Evolutionary conservation across 177 flowering plant species (phyloP).

Genomic region (Tripterygium wilfordii): DNA sequence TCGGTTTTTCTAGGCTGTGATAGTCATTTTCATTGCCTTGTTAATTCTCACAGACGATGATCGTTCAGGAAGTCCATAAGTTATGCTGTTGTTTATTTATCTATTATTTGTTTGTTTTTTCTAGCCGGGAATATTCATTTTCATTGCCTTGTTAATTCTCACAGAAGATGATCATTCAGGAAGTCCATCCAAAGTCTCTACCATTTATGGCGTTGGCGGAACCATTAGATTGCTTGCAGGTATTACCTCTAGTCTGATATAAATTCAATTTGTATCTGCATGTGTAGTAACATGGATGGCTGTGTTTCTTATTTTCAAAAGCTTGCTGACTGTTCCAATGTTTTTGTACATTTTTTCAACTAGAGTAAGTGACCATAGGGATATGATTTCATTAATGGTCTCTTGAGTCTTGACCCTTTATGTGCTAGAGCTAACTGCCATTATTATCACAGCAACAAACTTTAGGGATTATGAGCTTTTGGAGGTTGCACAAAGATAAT

Average conservation of each 20-base stretch:
- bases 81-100: too few species aligned
- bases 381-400: too few species aligned
- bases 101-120: too few species aligned
- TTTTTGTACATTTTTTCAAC: too few species aligned
- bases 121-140: too few species aligned
- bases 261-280: background rate
- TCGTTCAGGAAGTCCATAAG: too few species aligned
- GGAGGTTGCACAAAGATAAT: background rate
- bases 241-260: constrained; percentile 12
- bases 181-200: constrained; percentile 44
- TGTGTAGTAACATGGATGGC: background rate
- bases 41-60: constrained; percentile 37
- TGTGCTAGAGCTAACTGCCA: too few species aligned
- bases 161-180: constrained; percentile 45
- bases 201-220: constrained; percentile 82
- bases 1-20: too few species aligned
- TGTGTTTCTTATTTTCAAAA: background rate
- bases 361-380: too few species aligned
- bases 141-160: background rate
- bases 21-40: background rate
- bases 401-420: too few species aligned
- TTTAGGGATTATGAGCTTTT: too few species aligned
- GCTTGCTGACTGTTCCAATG: background rate
- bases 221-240: constrained; percentile 89
- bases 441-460: too few species aligned